Conservation (phyloP, 108 stramenopile genomes). For the Licmophora abbreviata region DNA sequence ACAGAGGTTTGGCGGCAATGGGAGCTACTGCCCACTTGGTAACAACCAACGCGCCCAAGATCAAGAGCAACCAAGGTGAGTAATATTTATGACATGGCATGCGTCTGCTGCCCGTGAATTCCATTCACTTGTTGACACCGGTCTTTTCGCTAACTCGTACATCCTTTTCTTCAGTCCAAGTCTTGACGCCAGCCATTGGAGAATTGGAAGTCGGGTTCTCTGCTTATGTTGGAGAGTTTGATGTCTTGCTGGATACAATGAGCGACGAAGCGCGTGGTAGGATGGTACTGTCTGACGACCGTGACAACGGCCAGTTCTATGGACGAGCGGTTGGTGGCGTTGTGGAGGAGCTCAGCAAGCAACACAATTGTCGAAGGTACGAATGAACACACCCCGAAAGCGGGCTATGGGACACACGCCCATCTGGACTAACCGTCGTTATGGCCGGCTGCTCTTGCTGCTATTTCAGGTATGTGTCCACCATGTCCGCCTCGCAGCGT, state of each 20-base stretch:
- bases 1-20: conserved; percentile 48
- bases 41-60: conserved; percentile 22
- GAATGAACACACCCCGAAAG: neutral
- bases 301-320: conserved; percentile 4
- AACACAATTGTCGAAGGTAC: conserved; percentile 33
- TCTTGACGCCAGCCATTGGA: conserved; percentile 41
- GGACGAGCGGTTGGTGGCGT: conserved; percentile 7
- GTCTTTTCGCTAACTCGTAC: neutral
- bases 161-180: conserved; percentile 21
- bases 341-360: conserved; percentile 32
- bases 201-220: conserved; percentile 55
- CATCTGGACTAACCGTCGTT: neutral
- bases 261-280: conserved; percentile 31
- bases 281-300: conserved; percentile 3
- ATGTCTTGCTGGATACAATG: conserved; percentile 70
- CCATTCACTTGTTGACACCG: neutral
- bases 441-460: neutral
- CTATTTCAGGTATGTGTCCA: conserved; percentile 45
- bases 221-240: conserved; percentile 50
- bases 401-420: neutral
- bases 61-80: neutral
- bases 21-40: conserved; percentile 55
- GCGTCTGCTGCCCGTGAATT: neutral
- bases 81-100: neutral
- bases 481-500: conserved; percentile 49